phyloP scores from a whole-genome alignment of 2,329 filamentous ascomycete species.

The Calonectria montana region DNA sequence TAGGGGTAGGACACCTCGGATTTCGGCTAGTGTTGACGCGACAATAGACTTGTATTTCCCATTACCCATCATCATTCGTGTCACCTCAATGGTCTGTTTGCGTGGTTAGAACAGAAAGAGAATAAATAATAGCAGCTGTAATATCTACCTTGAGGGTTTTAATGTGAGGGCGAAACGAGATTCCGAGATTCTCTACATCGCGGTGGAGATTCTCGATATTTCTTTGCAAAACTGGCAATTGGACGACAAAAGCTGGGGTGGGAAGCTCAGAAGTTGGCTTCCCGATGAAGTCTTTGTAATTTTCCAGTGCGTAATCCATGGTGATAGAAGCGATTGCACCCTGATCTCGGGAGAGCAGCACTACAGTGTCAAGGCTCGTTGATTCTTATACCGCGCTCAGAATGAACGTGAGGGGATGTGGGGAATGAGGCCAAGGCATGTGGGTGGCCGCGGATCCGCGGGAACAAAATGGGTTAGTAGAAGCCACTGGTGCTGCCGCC shows the following conservation, averaged over 20 bases:
- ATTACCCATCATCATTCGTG: slow-evolving; percentile 54
- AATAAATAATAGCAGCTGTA: rapidly evolving
- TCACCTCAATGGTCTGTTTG: slow-evolving; percentile 48
- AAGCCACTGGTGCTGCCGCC: not conserved
- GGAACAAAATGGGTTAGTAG: not conserved
- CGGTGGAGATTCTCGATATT: slow-evolving; percentile 51
- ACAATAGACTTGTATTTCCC: slow-evolving; percentile 52
- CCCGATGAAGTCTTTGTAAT: slow-evolving; percentile 50
- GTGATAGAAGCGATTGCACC: not conserved
- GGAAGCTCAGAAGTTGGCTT: slow-evolving; percentile 48
- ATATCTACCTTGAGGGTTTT: slow-evolving; percentile 55
- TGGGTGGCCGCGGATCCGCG: not conserved
- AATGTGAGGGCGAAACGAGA: slow-evolving; percentile 56
- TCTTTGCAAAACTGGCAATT: slow-evolving; percentile 49
- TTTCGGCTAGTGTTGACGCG: slow-evolving; percentile 54
- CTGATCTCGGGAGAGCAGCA: not conserved
- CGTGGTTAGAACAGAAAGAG: not conserved
- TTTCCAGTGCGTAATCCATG: slow-evolving; percentile 43
- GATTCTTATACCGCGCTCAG: not conserved
- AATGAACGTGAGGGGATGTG: slow-evolving; percentile 9
- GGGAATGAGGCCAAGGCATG: not conserved
- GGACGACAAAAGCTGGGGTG: slow-evolving; percentile 53
- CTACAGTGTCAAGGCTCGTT: too few relatives aligned
- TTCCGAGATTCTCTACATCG: slow-evolving; percentile 52
- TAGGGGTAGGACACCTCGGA: slow-evolving; percentile 51